Evolutionary conservation across 2,329 filamentous ascomycete species (phyloP).

Genomic region (Trichoderma sp.): DNA sequence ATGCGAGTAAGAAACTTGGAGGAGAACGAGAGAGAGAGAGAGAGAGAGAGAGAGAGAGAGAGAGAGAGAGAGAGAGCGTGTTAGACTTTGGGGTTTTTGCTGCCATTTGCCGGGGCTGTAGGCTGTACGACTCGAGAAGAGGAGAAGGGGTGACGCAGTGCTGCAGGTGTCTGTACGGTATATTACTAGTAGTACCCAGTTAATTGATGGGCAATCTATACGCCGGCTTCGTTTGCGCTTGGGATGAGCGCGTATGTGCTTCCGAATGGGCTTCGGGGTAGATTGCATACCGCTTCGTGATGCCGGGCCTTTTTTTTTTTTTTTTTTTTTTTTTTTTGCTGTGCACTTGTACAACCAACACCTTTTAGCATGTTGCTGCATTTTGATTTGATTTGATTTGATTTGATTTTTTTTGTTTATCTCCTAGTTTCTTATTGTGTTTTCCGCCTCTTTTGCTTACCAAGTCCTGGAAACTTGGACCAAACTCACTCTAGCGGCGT

Average conservation of each 20-base stretch:
- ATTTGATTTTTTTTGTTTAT: not conserved
- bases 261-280: not conserved
- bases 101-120: no score
- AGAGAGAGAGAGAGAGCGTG: not conserved
- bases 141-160: not conserved
- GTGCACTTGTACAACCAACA: no score
- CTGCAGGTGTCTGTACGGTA: not conserved
- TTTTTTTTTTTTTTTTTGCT: no score
- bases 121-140: not conserved
- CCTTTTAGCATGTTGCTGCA: not conserved
- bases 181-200: no score
- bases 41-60: no score
- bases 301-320: no score
- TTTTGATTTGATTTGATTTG: not conserved
- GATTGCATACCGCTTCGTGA: not conserved
- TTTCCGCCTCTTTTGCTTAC: not conserved
- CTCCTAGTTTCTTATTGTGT: no score
- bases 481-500: conserved; percentile 1
- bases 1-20: conserved; percentile 17
- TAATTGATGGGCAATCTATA: not conserved
- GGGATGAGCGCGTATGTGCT: not conserved
- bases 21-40: not conserved
- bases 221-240: not conserved
- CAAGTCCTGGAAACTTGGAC: not conserved
- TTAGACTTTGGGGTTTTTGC: conserved; percentile 4